phyloP scores from a whole-genome alignment of 495 filamentous ascomycete genomes.

The Trypethelium eluteriae region DNA sequence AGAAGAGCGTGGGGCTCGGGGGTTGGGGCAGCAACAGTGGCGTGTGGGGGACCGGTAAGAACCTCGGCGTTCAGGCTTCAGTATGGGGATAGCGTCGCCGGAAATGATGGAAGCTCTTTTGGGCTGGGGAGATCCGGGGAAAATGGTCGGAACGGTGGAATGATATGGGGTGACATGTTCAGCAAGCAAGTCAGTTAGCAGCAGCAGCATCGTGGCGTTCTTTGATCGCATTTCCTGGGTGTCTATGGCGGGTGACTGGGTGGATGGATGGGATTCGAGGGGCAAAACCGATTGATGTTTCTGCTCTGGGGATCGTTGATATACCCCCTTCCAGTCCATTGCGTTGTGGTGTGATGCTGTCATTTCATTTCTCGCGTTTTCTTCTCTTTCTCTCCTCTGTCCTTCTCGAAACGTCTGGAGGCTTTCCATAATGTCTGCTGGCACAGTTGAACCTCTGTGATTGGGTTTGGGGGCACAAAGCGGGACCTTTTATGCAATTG shows the following conservation, averaged over 20 bases:
- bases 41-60: conserved; percentile 35
- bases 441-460: neutral
- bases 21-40: conserved; percentile 34
- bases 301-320: neutral
- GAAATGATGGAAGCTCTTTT: neutral
- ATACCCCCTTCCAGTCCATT: neutral
- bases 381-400: neutral
- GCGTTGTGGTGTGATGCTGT: neutral
- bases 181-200: neutral
- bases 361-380: neutral
- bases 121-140: neutral
- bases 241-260: neutral
- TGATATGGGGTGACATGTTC: neutral
- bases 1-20: conserved; percentile 31
- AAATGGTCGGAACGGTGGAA: neutral
- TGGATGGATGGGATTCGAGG: neutral
- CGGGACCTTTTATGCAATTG: neutral
- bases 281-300: neutral
- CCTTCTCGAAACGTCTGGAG: neutral
- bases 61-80: conserved; percentile 36
- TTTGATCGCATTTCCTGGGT: conserved; percentile 6
- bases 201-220: conserved; percentile 1
- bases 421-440: neutral
- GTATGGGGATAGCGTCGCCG: conserved; percentile 34
- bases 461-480: neutral